phyloP scores from a whole-genome alignment of 768 basidiomycete species.

The Exsudoporus frostii region DNA sequence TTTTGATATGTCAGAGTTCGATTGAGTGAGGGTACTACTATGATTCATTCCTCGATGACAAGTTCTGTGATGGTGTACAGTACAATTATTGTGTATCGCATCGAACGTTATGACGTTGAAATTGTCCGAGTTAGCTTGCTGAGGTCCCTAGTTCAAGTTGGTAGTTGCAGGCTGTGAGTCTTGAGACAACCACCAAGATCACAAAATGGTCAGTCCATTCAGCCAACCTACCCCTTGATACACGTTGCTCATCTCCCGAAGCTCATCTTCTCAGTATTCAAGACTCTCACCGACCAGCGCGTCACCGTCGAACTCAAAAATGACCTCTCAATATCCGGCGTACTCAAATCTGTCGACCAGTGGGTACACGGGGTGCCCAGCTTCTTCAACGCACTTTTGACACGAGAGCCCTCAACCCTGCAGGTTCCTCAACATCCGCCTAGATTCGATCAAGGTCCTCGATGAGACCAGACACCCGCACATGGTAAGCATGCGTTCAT shows the following conservation, averaged over 20 bases:
- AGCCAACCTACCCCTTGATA: background rate
- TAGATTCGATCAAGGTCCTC: slow-evolving; percentile 89
- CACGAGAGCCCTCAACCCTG: slow-evolving; percentile 1
- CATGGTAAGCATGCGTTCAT: slow-evolving; percentile 63
- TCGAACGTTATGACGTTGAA: background rate
- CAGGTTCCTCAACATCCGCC: slow-evolving; percentile 92
- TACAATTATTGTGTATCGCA: background rate
- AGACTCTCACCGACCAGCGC: slow-evolving; percentile 95
- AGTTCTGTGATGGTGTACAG: background rate
- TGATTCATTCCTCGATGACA: background rate
- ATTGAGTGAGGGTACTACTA: slow-evolving; percentile 14
- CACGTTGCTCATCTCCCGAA: slow-evolving; percentile 14
- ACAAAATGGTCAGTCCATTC: slow-evolving; percentile 26
- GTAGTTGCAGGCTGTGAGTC: no score
- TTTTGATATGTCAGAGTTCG: slow-evolving; percentile 35
- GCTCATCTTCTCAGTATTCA: slow-evolving; percentile 98
- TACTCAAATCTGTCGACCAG: slow-evolving; percentile 98
- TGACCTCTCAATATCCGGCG: slow-evolving; percentile 93
- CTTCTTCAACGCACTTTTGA: background rate
- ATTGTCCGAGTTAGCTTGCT: background rate
- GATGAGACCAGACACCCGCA: slow-evolving; percentile 95
- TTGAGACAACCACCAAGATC: slow-evolving; percentile 3
- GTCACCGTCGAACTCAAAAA: slow-evolving; percentile 99
- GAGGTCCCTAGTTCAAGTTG: no score
- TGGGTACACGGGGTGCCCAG: slow-evolving; percentile 36